A percentile compares a stretch with the other conserved stretches of the same genome.
Conservation (phyloP, 2,329 filamentous ascomycete genomes). For the Cryphonectria japonica region DNA sequence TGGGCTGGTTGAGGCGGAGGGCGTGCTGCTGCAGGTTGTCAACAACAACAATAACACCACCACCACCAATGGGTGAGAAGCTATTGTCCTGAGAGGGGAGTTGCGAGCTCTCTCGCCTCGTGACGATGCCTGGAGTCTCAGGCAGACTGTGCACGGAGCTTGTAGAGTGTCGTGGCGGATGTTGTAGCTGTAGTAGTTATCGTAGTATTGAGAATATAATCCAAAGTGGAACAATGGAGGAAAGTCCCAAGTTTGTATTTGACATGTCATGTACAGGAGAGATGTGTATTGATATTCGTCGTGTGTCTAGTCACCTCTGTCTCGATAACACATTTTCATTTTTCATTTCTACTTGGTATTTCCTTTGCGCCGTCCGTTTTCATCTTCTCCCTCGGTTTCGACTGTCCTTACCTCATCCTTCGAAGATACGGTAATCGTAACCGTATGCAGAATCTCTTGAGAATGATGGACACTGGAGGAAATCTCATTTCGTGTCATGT, state of each 20-base stretch:
- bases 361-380: neutral
- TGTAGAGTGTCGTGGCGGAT: neutral
- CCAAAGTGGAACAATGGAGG: too few relatives aligned
- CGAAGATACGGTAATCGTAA: neutral
- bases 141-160: neutral
- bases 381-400: neutral
- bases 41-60: neutral
- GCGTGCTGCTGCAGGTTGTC: conserved; percentile 37
- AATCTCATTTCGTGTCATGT: neutral
- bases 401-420: neutral
- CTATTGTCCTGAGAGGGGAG: neutral
- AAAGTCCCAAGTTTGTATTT: too few relatives aligned
- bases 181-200: too few relatives aligned
- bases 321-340: neutral
- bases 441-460: neutral
- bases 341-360: too few relatives aligned
- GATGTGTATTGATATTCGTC: neutral
- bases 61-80: neutral
- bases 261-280: neutral
- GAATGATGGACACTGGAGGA: neutral
- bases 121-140: neutral
- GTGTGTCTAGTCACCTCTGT: neutral
- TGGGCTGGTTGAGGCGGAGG: conserved; percentile 37
- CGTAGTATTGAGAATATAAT: too few relatives aligned
- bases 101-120: neutral